Conservation (phyloP, 768 basidiomycete genomes). For the Rhodotorula taiwanensis region DNA sequence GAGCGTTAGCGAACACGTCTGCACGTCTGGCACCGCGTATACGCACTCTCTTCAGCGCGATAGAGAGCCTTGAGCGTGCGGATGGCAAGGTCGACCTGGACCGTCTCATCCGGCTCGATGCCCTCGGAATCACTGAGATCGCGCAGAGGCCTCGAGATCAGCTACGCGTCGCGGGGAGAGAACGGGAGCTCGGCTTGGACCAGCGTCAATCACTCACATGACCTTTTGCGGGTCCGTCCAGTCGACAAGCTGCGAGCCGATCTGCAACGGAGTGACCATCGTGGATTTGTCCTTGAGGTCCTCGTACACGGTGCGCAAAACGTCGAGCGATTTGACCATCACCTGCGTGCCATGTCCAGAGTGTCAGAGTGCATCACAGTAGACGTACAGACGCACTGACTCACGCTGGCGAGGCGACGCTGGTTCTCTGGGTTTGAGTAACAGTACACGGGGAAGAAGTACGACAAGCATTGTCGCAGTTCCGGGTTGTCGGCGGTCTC, state of each 20-base stretch:
- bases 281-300: slow-evolving; percentile 44
- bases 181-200: no score
- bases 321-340: slow-evolving; percentile 44
- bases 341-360: slow-evolving; percentile 41
- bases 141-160: background rate
- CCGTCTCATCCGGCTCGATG: slow-evolving; percentile 38
- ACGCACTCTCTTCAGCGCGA: slow-evolving; percentile 44
- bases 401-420: slow-evolving; percentile 59
- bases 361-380: background rate
- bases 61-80: slow-evolving; percentile 44
- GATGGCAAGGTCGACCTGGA: slow-evolving; percentile 47
- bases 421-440: slow-evolving; percentile 73
- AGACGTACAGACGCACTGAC: slow-evolving; percentile 30
- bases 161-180: background rate
- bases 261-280: slow-evolving; percentile 45
- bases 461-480: slow-evolving; percentile 74
- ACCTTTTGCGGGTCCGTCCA: slow-evolving; percentile 50
- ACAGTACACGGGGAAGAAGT: slow-evolving; percentile 80
- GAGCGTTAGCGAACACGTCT: background rate
- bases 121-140: slow-evolving; percentile 44
- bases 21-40: background rate
- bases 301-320: slow-evolving; percentile 45
- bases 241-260: slow-evolving; percentile 48
- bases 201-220: slow-evolving; percentile 41
- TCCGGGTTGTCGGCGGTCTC: slow-evolving; percentile 72